Conservation (phyloP, 371 early-diverging fungal species). For the Lichtheimia ramosa region DNA sequence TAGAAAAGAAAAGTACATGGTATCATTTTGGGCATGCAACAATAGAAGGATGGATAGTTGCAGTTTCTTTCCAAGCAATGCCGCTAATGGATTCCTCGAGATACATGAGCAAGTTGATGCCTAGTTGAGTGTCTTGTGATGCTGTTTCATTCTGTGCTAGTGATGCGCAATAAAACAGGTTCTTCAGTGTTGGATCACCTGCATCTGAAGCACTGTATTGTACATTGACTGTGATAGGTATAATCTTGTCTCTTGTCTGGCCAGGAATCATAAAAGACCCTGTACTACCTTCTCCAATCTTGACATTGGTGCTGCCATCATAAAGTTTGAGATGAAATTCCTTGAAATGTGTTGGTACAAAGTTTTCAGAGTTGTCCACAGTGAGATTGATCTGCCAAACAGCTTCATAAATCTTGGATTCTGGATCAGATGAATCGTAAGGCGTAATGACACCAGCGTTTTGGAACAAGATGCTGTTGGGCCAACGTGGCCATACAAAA, state of each 20-base stretch:
- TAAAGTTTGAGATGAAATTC: conserved; percentile 9
- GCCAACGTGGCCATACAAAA: conserved; percentile 49
- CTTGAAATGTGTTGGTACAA: conserved; percentile 25
- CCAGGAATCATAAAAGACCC: conserved; percentile 17
- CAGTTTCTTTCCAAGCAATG: conserved; percentile 20
- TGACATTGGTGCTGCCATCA: conserved; percentile 11
- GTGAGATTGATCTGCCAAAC: conserved; percentile 23
- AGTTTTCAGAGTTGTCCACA: conserved; percentile 24
- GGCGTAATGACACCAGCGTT: conserved; percentile 14
- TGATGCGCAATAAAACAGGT: background rate
- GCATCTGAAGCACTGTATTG: conserved; percentile 9
- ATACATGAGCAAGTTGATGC: conserved; percentile 23
- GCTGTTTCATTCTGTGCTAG: background rate
- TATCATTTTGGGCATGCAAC: conserved; percentile 24
- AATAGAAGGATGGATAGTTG: conserved; percentile 17
- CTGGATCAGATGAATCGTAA: conserved; percentile 2
- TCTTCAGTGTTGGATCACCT: conserved; percentile 10
- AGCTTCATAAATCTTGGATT: background rate
- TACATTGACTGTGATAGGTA: conserved; percentile 15
- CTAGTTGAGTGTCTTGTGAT: conserved; percentile 14
- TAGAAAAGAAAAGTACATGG: no score
- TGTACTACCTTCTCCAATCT: conserved; percentile 20
- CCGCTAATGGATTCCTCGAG: conserved; percentile 31
- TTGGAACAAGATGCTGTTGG: conserved; percentile 17
- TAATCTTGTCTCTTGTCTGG: background rate